Percentiles rank a stretch among this genome's conserved stretches.
These are phyloP conservation scores for Patellifolia procumbens DNA, from an alignment of 179 eudicot genomes.

Conservation along the genomic window DNA sequence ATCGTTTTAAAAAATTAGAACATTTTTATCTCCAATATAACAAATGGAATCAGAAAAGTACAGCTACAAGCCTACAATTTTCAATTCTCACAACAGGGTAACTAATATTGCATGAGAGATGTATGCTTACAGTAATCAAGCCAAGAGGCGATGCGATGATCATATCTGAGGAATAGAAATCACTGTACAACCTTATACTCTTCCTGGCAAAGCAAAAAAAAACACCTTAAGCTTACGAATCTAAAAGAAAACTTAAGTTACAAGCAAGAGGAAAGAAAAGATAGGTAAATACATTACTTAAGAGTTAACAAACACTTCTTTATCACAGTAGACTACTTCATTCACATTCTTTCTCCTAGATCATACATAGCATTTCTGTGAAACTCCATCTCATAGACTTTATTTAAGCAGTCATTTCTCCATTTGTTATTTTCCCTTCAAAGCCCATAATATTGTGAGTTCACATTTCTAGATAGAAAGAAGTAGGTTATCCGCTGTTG, in stretches of 20 bases:
- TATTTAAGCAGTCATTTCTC: not conserved
- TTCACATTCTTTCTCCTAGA: not conserved
- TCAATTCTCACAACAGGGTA: too few species aligned
- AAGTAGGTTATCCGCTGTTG: not conserved
- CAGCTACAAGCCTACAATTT: too few species aligned
- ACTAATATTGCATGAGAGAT: conserved; percentile 18
- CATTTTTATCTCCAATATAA: too few species aligned
- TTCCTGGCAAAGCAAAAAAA: conserved; percentile 50
- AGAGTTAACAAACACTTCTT: not conserved
- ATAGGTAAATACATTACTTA: not conserved
- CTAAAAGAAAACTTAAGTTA: not conserved
- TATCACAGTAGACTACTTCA: not conserved
- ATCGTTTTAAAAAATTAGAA: too few species aligned
- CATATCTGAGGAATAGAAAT: conserved; percentile 86
- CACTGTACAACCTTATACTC: conserved; percentile 72
- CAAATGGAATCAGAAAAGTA: too few species aligned
- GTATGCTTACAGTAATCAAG: conserved; percentile 65
- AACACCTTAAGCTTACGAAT: not conserved
- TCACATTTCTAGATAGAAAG: not conserved
- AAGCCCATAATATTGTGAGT: not conserved
- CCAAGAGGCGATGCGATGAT: conserved; percentile 97
- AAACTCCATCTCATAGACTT: not conserved
- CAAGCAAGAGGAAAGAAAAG: not conserved
- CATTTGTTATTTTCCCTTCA: not conserved
- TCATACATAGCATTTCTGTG: not conserved